Evolutionary conservation across 164 flowering plant genomes (phyloP).

Genomic region (Echeveria elegans): DNA sequence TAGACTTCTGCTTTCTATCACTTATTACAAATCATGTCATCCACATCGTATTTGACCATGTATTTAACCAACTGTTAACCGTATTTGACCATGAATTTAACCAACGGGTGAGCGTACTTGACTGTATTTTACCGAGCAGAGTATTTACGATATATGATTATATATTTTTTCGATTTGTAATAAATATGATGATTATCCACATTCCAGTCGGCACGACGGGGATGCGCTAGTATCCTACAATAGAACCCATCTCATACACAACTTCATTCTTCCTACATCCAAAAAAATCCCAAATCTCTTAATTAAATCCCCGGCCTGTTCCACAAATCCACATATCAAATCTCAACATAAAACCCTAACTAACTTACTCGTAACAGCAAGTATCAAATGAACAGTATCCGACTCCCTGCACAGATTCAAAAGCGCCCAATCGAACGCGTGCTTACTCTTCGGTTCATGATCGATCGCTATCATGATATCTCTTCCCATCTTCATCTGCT

Average conservation of each 20-base stretch:
- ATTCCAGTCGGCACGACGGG: no score
- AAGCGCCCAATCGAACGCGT: constrained; percentile 89
- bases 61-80: no score
- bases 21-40: no score
- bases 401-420: constrained; percentile 63
- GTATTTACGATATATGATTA: no score
- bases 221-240: no score
- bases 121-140: no score
- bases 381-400: constrained; percentile 76
- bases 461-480: constrained; percentile 70
- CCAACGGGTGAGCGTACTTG: no score
- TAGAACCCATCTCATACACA: constrained; percentile 47
- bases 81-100: no score
- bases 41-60: no score
- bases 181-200: constrained; percentile 35
- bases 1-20: no score
- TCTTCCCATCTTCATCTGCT: constrained; percentile 39
- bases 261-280: constrained; percentile 41
- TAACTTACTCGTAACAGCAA: constrained; percentile 59
- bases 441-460: constrained; percentile 90
- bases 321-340: neutral
- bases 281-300: constrained; percentile 7
- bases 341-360: neutral
- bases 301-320: no score
- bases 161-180: no score